These are phyloP conservation scores for Scutellaria galericulata DNA, from an alignment of 257 asterid species.

Conservation along the genomic window DNA sequence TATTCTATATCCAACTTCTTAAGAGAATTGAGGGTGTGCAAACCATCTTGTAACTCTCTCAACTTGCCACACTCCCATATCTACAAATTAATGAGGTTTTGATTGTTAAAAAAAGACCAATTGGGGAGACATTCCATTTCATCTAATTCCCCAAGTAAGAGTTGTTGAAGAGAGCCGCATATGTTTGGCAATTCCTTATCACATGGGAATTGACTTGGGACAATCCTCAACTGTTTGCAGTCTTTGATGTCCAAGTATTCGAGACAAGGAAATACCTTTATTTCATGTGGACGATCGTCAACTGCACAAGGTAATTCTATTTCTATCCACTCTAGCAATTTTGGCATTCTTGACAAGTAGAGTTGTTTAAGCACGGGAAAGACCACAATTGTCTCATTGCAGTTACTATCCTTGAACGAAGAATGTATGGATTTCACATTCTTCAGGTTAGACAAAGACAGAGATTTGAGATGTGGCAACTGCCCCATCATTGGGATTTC, in stretches of 20 bases:
- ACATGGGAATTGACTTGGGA: no score
- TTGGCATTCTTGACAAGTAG: not conserved
- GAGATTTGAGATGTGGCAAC: slow-evolving; percentile 19
- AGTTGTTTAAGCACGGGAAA: not conserved
- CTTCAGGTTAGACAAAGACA: not conserved
- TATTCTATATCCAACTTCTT: not conserved
- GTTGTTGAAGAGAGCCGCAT: no score
- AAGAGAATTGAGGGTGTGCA: not conserved
- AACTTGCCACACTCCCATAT: not conserved
- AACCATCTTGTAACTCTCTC: not conserved
- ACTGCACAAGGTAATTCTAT: no score
- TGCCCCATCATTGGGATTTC: slow-evolving; percentile 17
- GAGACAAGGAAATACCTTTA: not conserved
- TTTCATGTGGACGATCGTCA: not conserved
- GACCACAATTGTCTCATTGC: not conserved
- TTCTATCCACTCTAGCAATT: not conserved
- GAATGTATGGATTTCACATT: not conserved
- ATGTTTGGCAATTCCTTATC: no score
- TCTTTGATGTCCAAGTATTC: not conserved
- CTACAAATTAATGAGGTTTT: no score
- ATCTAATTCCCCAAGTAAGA: not conserved
- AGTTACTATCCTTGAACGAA: not conserved
- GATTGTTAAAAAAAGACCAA: not conserved
- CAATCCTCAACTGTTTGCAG: not conserved
- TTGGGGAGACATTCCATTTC: not conserved